A percentile compares a stretch with the other conserved stretches of the same genome.
These are phyloP conservation scores for Aspergillus taichungensis DNA, from an alignment of 495 filamentous ascomycete species.

Conservation along the genomic window DNA sequence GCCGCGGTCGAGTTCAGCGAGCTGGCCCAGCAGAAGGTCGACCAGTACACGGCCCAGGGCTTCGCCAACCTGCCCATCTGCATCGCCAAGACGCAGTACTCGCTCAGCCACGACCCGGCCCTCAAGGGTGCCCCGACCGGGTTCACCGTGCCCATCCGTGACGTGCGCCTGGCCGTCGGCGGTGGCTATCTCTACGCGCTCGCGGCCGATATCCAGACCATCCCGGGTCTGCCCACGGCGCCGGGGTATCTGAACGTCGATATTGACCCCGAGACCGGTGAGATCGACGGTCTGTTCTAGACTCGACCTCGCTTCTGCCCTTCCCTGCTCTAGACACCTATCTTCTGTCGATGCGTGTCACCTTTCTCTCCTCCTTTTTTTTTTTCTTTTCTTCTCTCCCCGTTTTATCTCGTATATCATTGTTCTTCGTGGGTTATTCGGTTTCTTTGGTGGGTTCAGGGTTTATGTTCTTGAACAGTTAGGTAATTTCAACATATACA, in stretches of 20 bases:
- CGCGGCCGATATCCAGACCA: slow-evolving; percentile 96
- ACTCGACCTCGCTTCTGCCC: neutral
- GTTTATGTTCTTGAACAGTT: too few relatives aligned
- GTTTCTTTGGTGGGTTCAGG: too few relatives aligned
- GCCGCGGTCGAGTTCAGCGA: slow-evolving; percentile 87
- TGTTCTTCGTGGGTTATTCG: too few relatives aligned
- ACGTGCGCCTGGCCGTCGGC: slow-evolving; percentile 88
- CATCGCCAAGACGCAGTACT: slow-evolving; percentile 97
- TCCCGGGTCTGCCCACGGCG: slow-evolving; percentile 89
- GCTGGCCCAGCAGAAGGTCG: slow-evolving; percentile 88
- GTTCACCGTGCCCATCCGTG: slow-evolving; percentile 90
- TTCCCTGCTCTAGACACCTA: too few relatives aligned
- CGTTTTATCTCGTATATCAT: too few relatives aligned
- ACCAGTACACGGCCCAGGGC: slow-evolving; percentile 86
- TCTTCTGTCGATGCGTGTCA: neutral
- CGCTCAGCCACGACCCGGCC: slow-evolving; percentile 83
- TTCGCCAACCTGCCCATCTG: slow-evolving; percentile 91
- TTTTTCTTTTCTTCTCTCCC: too few relatives aligned
- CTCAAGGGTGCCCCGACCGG: slow-evolving; percentile 95
- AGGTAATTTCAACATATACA: too few relatives aligned
- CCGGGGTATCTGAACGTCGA: slow-evolving; percentile 96
- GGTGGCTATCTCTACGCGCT: slow-evolving; percentile 90
- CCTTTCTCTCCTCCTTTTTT: neutral
- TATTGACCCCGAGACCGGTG: slow-evolving; percentile 84
- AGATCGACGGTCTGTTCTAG: slow-evolving; percentile 93